Conservation (phyloP, 345 rosid species). For the Excoecaria cochinchinensis region DNA sequence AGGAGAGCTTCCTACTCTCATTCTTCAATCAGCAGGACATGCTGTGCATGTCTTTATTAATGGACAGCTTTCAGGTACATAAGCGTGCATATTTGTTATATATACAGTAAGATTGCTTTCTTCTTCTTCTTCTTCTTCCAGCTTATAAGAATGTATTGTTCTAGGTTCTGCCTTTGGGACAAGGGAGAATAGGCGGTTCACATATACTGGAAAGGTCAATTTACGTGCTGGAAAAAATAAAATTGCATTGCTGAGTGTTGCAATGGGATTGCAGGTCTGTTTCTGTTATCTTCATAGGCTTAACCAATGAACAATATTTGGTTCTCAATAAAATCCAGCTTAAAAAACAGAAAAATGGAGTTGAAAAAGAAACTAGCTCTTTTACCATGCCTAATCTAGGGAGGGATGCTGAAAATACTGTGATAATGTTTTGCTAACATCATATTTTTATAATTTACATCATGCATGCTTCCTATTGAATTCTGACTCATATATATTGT, state of each 20-base stretch:
- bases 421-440: neutral
- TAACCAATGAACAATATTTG: neutral
- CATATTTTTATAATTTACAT: neutral
- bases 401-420: neutral
- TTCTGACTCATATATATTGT: slow-evolving; percentile 10
- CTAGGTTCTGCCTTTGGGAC: slow-evolving; percentile 90
- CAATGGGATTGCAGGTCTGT: slow-evolving; percentile 93
- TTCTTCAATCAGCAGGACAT: slow-evolving; percentile 84
- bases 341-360: neutral
- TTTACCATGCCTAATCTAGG: neutral
- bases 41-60: slow-evolving; percentile 89
- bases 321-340: neutral
- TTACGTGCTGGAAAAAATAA: slow-evolving; percentile 74
- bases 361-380: neutral
- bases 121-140: neutral
- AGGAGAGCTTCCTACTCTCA: slow-evolving; percentile 88
- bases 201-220: slow-evolving; percentile 74
- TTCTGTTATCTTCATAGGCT: slow-evolving; percentile 10
- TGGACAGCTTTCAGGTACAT: slow-evolving; percentile 86
- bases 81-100: neutral
- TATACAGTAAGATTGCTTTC: neutral
- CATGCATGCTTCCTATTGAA: neutral
- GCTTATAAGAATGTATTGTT: slow-evolving; percentile 7
- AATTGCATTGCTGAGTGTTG: slow-evolving; percentile 92
- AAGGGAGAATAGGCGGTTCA: slow-evolving; percentile 70